Percentiles rank a stretch among this genome's conserved stretches.
phyloP scores from a whole-genome alignment of 306 rosid genomes.

The Dicorynia guianensis region DNA sequence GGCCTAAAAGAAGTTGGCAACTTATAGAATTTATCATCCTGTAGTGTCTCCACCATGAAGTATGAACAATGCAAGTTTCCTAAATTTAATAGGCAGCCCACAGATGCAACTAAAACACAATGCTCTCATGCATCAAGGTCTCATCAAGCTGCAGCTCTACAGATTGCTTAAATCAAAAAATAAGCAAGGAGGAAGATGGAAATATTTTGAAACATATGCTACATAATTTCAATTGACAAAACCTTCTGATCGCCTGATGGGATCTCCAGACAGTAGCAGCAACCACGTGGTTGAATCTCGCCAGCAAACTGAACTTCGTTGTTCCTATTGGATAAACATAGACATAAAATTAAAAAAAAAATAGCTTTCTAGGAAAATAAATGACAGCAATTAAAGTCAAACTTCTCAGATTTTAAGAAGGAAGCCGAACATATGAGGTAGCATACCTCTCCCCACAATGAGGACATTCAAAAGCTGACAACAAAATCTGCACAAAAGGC shows the following conservation, averaged over 20 bases:
- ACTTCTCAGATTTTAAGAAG: constrained; percentile 9
- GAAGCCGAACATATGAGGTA: constrained; percentile 13
- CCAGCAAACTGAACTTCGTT: constrained; percentile 99
- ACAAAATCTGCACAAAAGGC: constrained; percentile 64
- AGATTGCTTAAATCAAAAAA: constrained; percentile 15
- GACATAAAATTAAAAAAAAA: constrained; percentile 26
- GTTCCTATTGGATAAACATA: constrained; percentile 57
- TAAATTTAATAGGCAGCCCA: too few species aligned
- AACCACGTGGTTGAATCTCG: constrained; percentile 88
- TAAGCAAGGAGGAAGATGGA: background rate
- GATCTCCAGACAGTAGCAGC: constrained; percentile 71
- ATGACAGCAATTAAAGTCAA: background rate
- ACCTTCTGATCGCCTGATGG: constrained; percentile 77
- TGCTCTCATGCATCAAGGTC: constrained; percentile 28
- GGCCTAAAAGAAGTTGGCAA: too few species aligned
- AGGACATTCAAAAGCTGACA: constrained; percentile 92
- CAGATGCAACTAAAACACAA: background rate
- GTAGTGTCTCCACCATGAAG: too few species aligned
- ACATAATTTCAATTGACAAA: constrained; percentile 25
- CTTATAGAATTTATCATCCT: too few species aligned
- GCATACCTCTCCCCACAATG: constrained; percentile 93
- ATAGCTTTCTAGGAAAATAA: constrained; percentile 20
- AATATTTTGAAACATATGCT: background rate
- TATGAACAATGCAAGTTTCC: too few species aligned
- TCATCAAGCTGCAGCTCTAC: background rate